Conservation (phyloP, 1,284 basidiomycete genomes). For the Xanthoconium separans region DNA sequence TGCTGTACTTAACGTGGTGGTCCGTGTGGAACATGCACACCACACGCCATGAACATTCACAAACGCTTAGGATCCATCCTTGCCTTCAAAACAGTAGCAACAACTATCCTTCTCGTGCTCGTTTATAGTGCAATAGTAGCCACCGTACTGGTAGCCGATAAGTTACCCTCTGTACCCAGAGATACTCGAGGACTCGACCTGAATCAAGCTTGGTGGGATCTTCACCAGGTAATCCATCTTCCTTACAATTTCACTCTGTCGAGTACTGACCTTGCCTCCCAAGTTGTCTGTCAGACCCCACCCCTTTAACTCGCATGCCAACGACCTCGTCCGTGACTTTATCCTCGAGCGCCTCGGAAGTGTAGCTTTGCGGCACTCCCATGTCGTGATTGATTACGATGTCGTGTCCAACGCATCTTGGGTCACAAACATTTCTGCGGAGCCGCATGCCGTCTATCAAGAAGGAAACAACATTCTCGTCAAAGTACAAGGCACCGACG, state of each 20-base stretch:
- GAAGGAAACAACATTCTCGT: conserved; percentile 73
- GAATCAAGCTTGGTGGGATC: conserved; percentile 56
- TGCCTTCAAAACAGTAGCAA: conserved; percentile 44
- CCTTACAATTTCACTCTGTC: background rate
- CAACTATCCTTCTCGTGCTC: conserved; percentile 49
- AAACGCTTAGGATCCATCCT: conserved; percentile 24
- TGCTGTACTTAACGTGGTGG: no score
- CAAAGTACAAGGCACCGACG: conserved; percentile 60
- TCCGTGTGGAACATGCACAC: background rate
- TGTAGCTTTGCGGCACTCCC: conserved; percentile 41
- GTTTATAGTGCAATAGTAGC: conserved; percentile 54
- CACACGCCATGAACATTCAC: conserved; percentile 20
- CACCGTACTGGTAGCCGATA: conserved; percentile 54
- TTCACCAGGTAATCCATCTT: conserved; percentile 49
- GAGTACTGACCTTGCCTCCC: conserved; percentile 1
- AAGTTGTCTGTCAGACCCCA: conserved; percentile 70
- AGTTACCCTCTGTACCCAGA: conserved; percentile 47
- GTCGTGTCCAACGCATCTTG: conserved; percentile 57
- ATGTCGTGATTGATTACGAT: conserved; percentile 57
- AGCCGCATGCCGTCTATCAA: conserved; percentile 48
- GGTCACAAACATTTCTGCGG: conserved; percentile 12
- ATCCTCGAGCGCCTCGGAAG: conserved; percentile 53
- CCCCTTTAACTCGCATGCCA: conserved; percentile 74
- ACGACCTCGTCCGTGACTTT: conserved; percentile 62
- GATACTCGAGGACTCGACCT: conserved; percentile 53